Evolutionary conservation across 768 basidiomycete species (phyloP), one percentile per base, ranked within the genome.

Genomic region (Panaeolus cyanescens): DNA sequence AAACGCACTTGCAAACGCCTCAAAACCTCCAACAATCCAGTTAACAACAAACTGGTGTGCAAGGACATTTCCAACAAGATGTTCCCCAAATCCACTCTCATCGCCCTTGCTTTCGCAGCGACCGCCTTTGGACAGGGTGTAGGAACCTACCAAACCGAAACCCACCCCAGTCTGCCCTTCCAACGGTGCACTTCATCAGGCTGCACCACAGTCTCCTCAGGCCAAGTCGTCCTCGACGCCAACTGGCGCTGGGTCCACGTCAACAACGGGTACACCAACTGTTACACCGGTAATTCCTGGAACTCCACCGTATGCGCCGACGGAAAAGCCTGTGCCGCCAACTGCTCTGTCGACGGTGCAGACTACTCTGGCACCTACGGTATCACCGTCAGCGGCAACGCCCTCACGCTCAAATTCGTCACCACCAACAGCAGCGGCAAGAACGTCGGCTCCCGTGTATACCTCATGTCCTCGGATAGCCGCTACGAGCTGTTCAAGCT

Each of bases 221-320:
- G 74, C 7, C 50, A 67, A n/a, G 75, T 85, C 63, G 77, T 78
- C 15, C 76, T 85, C 66, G 83, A 84, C 68, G 59, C 79, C 59
- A 84, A 84, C 75, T 85, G 82, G 82, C 81, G 83, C 39, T 83
- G 81, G 82, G 63, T 78, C 17, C 80, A 82, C 70, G 67, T 65
- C 45, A 72, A 69, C 59, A 64, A 63, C 62, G 65, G 70, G 22
- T 66, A 75, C 73, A 76, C 70, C 56, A 79, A 79, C 70, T 79
- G 85, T 69, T 85, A 86, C 77, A 84, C 80, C 62, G 85, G 84
- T 45, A 85, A 86, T 75, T 70, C 73, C 9, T 87, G 83, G 83
- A 75, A 85, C 73, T 60, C 76, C 13, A 74, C 80, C 10, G 62
- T 83, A 37, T 87, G 85, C 73, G 78, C 84, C 34, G 77, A 81